A percentile compares a stretch with the other conserved stretches of the same genome.
These are phyloP conservation scores for Sarcodon aspratus DNA, from an alignment of 768 basidiomycete species.

Conservation along the genomic window DNA sequence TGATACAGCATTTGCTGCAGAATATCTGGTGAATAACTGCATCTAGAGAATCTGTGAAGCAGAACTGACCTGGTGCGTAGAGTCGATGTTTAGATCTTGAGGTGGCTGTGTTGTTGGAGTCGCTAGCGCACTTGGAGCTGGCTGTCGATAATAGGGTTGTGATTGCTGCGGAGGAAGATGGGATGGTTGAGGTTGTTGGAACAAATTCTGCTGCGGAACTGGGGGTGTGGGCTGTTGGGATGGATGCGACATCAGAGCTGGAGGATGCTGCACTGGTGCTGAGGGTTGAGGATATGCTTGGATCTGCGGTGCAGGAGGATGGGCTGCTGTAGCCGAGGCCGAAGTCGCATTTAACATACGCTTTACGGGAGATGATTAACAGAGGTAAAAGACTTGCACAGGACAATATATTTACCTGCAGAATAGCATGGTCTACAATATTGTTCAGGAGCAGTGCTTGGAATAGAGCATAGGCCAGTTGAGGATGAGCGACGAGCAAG, in stretches of 20 bases:
- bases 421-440: slow-evolving; percentile 79
- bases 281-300: slow-evolving; percentile 2
- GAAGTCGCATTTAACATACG: slow-evolving; percentile 39
- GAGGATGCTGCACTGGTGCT: slow-evolving; percentile 1
- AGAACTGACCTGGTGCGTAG: slow-evolving; percentile 36
- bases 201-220: slow-evolving; percentile 18
- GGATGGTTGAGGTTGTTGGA: slow-evolving; percentile 19
- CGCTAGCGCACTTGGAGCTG: slow-evolving; percentile 1
- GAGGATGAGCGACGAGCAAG: slow-evolving; percentile 76
- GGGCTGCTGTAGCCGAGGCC: slow-evolving; percentile 11
- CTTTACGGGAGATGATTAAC: slow-evolving; percentile 10
- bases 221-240: slow-evolving; percentile 20
- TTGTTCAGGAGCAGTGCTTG: slow-evolving; percentile 89
- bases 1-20: slow-evolving; percentile 73
- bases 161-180: slow-evolving; percentile 19
- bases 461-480: slow-evolving; percentile 92
- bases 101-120: not conserved
- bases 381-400: not conserved
- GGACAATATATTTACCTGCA: slow-evolving; percentile 42
- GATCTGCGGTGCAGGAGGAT: slow-evolving; percentile 12
- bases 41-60: slow-evolving; percentile 8
- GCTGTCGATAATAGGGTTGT: slow-evolving; percentile 19
- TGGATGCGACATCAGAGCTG: slow-evolving; percentile 10
- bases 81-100: slow-evolving; percentile 22
- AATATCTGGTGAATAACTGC: slow-evolving; percentile 7